Base-by-base conservation (phyloP, 257 asterid species). In the Scutellaria baicalensis region DNA sequence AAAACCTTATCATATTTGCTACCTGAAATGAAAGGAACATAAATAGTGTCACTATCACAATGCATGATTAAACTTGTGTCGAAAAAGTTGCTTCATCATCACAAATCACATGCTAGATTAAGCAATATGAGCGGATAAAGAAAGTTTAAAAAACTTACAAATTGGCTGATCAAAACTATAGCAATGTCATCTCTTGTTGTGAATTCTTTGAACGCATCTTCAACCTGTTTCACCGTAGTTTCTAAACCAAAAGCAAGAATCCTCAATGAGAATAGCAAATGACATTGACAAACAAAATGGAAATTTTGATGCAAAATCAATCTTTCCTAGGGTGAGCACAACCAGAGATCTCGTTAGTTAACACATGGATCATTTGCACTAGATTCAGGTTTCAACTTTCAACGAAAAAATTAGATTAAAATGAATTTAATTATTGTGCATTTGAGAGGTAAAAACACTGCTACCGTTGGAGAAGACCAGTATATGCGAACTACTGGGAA, bases 101-200 rank as follows among this genome's bases (percentile, higher is more conserved):
- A 0, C 45, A 8, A 13, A 47, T 64, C 9, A 17, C 35, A 49
- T 13, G 7, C 20, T 23, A 54, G 64, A 52, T 16, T 18, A 14
- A 64, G 66, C 44, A 66, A 72, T 17, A 49, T 27, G 50, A 23
- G 59, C 48, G 64, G 27, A 39, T 18, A 31, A 56, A 38, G 55
- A 66, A 27, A 3, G 49, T 21, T 21, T 13, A 21, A 64, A 59
- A 27, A 69, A 66, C 97, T 86, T 81, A 91, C 97, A 58, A 71
- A 91, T 91, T 94, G 97, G 77, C 99, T 94, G 81, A 94, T 89
- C 16, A 94, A 74, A 73, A 94, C 93, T 9, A 94, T 84, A 18
- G 95, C 99, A 66, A 91, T 62, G 73, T 89, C 99, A 39, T 91
- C 96, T 76, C 99, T 86, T 14, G 94, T 6, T 7, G 96, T 91